Base-by-base conservation (phyloP, 2,329 filamentous ascomycete genomes). In the Phyllosticta ampelicida region DNA sequence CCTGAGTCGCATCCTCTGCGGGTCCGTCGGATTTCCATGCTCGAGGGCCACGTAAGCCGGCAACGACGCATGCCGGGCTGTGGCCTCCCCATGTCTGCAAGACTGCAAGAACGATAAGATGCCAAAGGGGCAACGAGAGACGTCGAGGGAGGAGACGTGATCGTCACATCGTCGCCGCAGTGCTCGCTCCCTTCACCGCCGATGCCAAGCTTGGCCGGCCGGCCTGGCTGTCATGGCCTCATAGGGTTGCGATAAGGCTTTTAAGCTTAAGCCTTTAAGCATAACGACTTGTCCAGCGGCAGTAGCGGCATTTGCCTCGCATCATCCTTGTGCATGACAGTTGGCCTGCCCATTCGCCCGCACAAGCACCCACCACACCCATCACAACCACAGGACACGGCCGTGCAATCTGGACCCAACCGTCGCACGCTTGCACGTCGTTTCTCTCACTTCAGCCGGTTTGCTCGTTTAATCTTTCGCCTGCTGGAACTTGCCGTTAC, bases 1-100 rank as follows among this genome's bases (percentile, higher is more conserved):
- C 55, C 55, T 51, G 55, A 56, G 49, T 52, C 55, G 55, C 55
- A 53, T 48, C 30, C 51, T 18, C 16, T n/a, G 55, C 55, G 55
- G 55, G 55, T 58, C 55, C 55, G 30, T 16, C 55, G 55, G 55
- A 50, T 51, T 53, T 36, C 50, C 48, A 50, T 20, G 19, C 28
- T 49, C 18, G 29, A 48, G 55, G 55, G 55, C 55, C 55, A 58
- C 55, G 55, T 58, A 58, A 58, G 50, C 55, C 29, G 30, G 11
- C 55, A 30, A 53, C 55, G 55, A 51, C 52, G 55, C 20, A 36
- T 49, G 55, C 55, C 55, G 48, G 55, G 50, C 28, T 53, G 29
- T 58, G 55, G 29, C 51, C 29, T 53, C 20, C 36, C 36, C 36
- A 36, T 26, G 23, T 26, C 23, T n/a, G n/a, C n/a, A n/a, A n/a